phyloP scores from a whole-genome alignment of 345 rosid genomes.

The Gossypium turneri region DNA sequence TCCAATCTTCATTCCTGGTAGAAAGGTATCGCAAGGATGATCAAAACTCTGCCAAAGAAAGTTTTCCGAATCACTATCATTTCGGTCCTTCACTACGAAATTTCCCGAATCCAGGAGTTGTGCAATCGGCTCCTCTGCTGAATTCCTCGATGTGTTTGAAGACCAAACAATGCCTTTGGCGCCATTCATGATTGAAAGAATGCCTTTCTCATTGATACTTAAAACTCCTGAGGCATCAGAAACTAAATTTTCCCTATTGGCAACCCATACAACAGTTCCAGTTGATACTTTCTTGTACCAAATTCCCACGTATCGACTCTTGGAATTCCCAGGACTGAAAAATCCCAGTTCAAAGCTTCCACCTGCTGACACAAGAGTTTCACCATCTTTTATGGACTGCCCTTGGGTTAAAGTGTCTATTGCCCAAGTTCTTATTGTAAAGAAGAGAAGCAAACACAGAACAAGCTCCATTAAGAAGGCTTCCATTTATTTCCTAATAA shows the following conservation, averaged over 20 bases:
- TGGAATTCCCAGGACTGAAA: constrained; percentile 29
- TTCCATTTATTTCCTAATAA: not conserved
- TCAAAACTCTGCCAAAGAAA: constrained; percentile 46
- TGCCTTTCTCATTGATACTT: not conserved
- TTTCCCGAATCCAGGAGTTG: constrained; percentile 33
- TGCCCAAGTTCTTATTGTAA: not conserved
- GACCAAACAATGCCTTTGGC: not conserved
- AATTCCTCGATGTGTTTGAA: not conserved
- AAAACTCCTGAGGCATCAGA: constrained; percentile 1
- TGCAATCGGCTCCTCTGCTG: not conserved
- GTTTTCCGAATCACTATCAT: not conserved
- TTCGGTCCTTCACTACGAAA: constrained; percentile 35
- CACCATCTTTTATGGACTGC: not conserved
- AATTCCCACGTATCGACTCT: constrained; percentile 28
- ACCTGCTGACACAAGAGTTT: constrained; percentile 31
- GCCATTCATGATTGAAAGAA: not conserved
- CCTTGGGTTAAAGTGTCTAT: not conserved
- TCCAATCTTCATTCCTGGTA: constrained; percentile 41
- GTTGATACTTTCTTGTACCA: constrained; percentile 36
- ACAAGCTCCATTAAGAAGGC: not conserved
- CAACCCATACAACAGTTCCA: constrained; percentile 38
- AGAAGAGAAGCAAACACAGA: not conserved
- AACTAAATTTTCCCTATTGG: constrained; percentile 25
- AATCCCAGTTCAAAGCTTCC: constrained; percentile 36
- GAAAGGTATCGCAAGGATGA: constrained; percentile 36